Base-by-base conservation (phyloP, 1,139 yeast genomes). In the Candida tetrigidarum region DNA sequence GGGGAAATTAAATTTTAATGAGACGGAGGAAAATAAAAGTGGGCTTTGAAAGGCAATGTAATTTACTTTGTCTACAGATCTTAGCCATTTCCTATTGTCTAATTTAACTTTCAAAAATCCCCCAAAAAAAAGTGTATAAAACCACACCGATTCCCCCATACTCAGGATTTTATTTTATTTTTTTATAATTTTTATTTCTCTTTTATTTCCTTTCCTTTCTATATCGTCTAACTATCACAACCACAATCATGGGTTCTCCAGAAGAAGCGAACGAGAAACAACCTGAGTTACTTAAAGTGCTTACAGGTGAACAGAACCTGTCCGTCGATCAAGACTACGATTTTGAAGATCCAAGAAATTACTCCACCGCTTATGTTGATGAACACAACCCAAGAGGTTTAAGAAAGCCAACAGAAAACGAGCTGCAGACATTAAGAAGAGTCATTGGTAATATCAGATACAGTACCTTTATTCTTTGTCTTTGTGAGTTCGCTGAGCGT, bases 401-500 rank as follows among this genome's bases (percentile, higher is more conserved):
- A 41, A 59, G 73, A 49, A 47, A 51, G 28, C 78, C 80, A 15
- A 60, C 69, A 10, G 57, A 56, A 11, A 73, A 68, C 41, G 88
- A 83, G 57, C 55, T 67, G 27, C 48, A 49, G 3, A 69, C 76
- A 6, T 74, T 80, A 46, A 73, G 82, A 49, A 60, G 70, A 45
- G 51, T 66, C 14, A 56, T 67, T 38, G 71, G 72, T 12, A 50
- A 60, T 10, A 66, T 69, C 23, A 55, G 61, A 22, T 58, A 51
- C 41, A 53, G 57, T 3, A 55, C 58, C 5, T 72, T 69, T 48
- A 55, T 72, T 20, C 62, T 74, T 40, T 74, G 78, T 60, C 51
- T 73, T 16, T 67, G 71, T 29, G 80, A 75, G 50, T 64, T 75
- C 43, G 73, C 77, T 23, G 80, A 75, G 58, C 60, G 80, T 57